Evolutionary conservation across 176 grass and related monocot species (phyloP).

Genomic region (Stipa capillata): DNA sequence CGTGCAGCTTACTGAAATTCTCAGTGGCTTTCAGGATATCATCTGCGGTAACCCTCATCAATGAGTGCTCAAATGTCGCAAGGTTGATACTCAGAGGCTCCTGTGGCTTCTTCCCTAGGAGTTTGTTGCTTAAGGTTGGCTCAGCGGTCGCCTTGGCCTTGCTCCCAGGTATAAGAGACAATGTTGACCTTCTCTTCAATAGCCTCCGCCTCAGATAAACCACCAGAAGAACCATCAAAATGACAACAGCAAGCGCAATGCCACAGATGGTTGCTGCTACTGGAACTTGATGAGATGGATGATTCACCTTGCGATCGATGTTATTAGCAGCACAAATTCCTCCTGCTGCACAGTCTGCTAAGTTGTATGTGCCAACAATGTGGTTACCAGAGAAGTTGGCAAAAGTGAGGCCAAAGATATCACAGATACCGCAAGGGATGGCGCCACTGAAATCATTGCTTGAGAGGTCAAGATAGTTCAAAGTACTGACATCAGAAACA

Average conservation of each 20-base stretch:
- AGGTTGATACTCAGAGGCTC: conserved; percentile 79
- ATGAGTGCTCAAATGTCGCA: conserved; percentile 61
- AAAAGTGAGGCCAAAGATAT: conserved; percentile 39
- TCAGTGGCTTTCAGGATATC: conserved; percentile 69
- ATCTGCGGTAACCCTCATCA: conserved; percentile 44
- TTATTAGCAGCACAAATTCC: conserved; percentile 21
- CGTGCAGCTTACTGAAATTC: conserved; percentile 54
- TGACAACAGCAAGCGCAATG: conserved; percentile 1
- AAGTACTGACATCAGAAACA: conserved; percentile 37
- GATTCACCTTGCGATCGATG: conserved; percentile 2
- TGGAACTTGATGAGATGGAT: conserved; percentile 17
- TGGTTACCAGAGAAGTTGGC: conserved; percentile 69
- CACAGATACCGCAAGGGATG: conserved; percentile 64
- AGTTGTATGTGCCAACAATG: conserved; percentile 21
- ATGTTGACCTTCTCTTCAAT: conserved; percentile 12
- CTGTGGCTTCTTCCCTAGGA: conserved; percentile 38
- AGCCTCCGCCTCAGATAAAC: conserved; percentile 36
- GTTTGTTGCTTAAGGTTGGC: conserved; percentile 40
- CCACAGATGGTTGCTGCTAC: conserved; percentile 20
- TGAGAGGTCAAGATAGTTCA: conserved; percentile 82
- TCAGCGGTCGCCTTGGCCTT: conserved; percentile 22
- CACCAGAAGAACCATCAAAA: conserved; percentile 33
- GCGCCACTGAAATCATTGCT: conserved; percentile 52
- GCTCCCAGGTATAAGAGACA: conserved; percentile 14
- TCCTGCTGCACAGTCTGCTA: conserved; percentile 37